phyloP scores from a whole-genome alignment of 1,284 basidiomycete species.

The Trichosporon inkin region DNA sequence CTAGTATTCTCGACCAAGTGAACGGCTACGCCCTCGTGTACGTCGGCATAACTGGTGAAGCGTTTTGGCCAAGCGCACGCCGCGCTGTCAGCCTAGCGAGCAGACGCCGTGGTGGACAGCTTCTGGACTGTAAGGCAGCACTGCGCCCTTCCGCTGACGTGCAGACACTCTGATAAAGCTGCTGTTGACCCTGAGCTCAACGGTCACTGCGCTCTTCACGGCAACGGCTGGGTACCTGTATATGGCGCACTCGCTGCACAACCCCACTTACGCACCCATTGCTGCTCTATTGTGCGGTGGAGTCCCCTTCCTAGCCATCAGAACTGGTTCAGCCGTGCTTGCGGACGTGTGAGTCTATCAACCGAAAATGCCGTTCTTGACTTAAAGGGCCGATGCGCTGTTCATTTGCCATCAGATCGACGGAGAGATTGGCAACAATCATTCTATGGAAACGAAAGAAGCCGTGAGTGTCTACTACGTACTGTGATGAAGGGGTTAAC shows the following conservation, averaged over 20 bases:
- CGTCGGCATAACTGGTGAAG: conserved; percentile 76
- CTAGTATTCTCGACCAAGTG: conserved; percentile 65
- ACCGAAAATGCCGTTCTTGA: conserved; percentile 6
- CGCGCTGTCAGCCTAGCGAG: conserved; percentile 56
- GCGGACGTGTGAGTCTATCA: conserved; percentile 62
- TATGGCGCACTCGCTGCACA: conserved; percentile 74
- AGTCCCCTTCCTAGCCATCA: conserved; percentile 72
- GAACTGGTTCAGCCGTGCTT: conserved; percentile 76
- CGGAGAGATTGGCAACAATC: conserved; percentile 62
- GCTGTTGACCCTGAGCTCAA: conserved; percentile 61
- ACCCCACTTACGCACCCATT: conserved; percentile 69
- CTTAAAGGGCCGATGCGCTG: conserved; percentile 63
- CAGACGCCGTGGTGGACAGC: conserved; percentile 41
- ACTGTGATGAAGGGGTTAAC: neutral
- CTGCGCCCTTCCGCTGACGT: neutral
- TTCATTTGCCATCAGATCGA: conserved; percentile 88
- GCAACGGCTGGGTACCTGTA: conserved; percentile 79
- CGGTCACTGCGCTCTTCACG: conserved; percentile 72
- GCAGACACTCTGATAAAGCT: conserved; percentile 63
- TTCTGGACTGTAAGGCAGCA: conserved; percentile 46
- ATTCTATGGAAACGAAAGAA: conserved; percentile 64
- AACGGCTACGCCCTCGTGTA: conserved; percentile 81
- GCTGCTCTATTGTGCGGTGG: conserved; percentile 72
- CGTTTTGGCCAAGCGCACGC: conserved; percentile 72
- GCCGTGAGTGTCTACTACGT: conserved; percentile 56